phyloP scores from a whole-genome alignment of 2,329 filamentous ascomycete genomes.

The Stagonosporopsis chrysanthemi region DNA sequence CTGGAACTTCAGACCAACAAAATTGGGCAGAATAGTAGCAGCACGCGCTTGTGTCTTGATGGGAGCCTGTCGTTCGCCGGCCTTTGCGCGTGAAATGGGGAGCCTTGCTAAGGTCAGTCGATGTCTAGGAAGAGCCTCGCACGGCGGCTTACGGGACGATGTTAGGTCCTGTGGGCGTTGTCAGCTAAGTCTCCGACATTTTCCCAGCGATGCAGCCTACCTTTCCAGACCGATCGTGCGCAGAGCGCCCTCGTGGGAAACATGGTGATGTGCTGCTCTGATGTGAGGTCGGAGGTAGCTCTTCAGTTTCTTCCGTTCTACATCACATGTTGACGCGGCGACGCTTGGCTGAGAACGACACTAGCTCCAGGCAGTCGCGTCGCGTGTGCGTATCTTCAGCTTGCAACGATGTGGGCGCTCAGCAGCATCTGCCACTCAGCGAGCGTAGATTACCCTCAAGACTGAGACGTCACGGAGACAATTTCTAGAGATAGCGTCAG shows the following conservation, averaged over 20 bases:
- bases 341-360: conserved; percentile 20
- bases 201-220: conserved; percentile 55
- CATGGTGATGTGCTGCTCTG: conserved; percentile 59
- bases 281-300: conserved; percentile 39
- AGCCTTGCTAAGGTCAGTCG: conserved; percentile 55
- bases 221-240: conserved; percentile 88
- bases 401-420: neutral
- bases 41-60: conserved; percentile 87
- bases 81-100: conserved; percentile 68
- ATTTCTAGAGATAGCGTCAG: neutral
- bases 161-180: conserved; percentile 64
- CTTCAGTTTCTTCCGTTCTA: conserved; percentile 26
- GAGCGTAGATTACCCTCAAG: too few species aligned
- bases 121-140: conserved; percentile 13
- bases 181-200: conserved; percentile 2
- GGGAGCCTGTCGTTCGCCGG: conserved; percentile 70
- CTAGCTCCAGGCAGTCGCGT: conserved; percentile 43
- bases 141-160: conserved; percentile 69
- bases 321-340: conserved; percentile 37
- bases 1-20: conserved; percentile 88
- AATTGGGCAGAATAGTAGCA: conserved; percentile 90
- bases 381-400: conserved; percentile 17
- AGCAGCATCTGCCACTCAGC: too few species aligned
- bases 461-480: too few species aligned
- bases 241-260: conserved; percentile 68